Evolutionary conservation across 768 basidiomycete species (phyloP).

Genomic region (Psilocybe cyanescens): DNA sequence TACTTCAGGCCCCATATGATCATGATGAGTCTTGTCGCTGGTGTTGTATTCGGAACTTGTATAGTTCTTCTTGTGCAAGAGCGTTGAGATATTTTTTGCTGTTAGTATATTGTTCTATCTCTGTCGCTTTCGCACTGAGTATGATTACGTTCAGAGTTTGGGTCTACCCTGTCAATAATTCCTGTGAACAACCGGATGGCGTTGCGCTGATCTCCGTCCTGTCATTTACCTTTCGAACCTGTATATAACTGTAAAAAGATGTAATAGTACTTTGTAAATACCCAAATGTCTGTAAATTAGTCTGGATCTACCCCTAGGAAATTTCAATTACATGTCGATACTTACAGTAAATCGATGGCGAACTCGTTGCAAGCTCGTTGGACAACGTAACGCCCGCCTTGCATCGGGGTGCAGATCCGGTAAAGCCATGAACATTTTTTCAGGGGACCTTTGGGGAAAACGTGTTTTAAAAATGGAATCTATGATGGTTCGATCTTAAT

Average conservation of each 20-base stretch:
- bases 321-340: not conserved
- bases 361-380: too few relatives aligned
- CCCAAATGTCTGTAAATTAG: not conserved
- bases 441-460: slow-evolving; percentile 15
- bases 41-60: slow-evolving; percentile 53
- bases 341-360: not conserved
- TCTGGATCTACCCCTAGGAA: not conserved
- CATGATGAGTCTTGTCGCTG: slow-evolving; percentile 53
- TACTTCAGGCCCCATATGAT: slow-evolving; percentile 51
- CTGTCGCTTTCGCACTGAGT: not conserved
- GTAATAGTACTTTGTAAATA: not conserved
- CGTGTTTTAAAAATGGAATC: slow-evolving; percentile 29
- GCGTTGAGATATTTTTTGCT: slow-evolving; percentile 7
- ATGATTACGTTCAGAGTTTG: not conserved
- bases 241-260: not conserved
- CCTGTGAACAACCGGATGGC: not conserved
- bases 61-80: slow-evolving; percentile 50
- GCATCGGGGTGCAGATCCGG: slow-evolving; percentile 3
- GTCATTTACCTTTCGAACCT: not conserved
- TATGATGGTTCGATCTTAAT: slow-evolving; percentile 33
- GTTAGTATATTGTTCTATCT: not conserved
- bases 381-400: not conserved
- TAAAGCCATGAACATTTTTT: slow-evolving; percentile 6
- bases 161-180: not conserved
- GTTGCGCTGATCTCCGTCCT: not conserved